Evolutionary conservation across 2,329 filamentous ascomycete species (phyloP), one percentile per base, ranked within the genome.

Genomic region (Epichloe hybrida): DNA sequence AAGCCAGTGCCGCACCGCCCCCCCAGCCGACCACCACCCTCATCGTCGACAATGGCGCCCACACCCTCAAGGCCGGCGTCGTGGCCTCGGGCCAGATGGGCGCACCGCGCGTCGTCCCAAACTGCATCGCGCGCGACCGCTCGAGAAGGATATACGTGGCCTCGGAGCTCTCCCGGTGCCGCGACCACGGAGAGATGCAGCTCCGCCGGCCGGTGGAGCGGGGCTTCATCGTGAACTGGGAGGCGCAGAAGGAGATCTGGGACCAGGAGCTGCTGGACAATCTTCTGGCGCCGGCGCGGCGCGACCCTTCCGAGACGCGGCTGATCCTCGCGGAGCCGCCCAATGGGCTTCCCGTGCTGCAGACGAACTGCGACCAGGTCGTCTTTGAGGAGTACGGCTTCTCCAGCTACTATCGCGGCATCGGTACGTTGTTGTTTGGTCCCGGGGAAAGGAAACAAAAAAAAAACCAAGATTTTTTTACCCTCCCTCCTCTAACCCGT

Each of bases 301-400:
- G 58, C 17, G 83, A 94, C 58, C 87, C 91, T 0, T 72, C 76
- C 49, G 83, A 91, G 50, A 93, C 88, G n/a, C 84, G 88, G 46
- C 69, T 98, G 52, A 70, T 98, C 4, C 75, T 97, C 48, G 82
- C 86, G 1, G 93, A 98, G 66, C 85, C 88, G 5, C 84, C 89
- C 4, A 95, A 94, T 67, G 82, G 84, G 4, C 75, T 95, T 50
- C 82, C 84, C 0, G 81, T 82, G 12, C 69, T 98, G 55, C 89
- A 96, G 67, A 80, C 83, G 39, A 93, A 96, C 64, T 89, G 88
- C 59, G 93, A 98, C 62, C 91, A 98, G 71, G 88, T 98, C 62
- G 80, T 97, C 1, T 97, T 98, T 72, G 93, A 98, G 64, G 90
- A 97, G 64, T 98, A 93, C 70, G 88, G 88, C 2, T 98, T 98